Percentiles rank a stretch among this genome's conserved stretches.
These are phyloP conservation scores for Bryoglossum gracile DNA, from an alignment of 495 filamentous ascomycete species.

Conservation along the genomic window DNA sequence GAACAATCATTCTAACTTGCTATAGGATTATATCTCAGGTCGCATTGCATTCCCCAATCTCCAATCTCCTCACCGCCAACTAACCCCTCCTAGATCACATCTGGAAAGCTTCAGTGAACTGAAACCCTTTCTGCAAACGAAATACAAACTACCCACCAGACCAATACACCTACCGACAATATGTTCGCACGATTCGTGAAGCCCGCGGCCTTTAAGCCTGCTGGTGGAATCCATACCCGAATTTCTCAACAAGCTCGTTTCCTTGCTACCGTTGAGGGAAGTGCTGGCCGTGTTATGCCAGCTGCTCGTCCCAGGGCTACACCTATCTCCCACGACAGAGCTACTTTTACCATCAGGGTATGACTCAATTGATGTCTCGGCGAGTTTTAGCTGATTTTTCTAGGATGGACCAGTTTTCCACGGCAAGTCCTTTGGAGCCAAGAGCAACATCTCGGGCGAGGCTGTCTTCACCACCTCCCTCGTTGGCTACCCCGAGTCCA, in stretches of 20 bases:
- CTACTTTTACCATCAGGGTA: conserved; percentile 91
- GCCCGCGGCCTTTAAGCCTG: conserved; percentile 43
- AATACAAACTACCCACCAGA: conserved; percentile 22
- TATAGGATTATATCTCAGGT: conserved; percentile 93
- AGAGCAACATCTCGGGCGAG: conserved; percentile 86
- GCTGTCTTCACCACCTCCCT: conserved; percentile 92
- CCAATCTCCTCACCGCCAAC: conserved; percentile 34
- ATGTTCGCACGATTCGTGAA: conserved; percentile 68
- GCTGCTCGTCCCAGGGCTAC: conserved; percentile 39
- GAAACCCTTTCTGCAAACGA: conserved; percentile 34
- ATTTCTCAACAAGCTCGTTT: conserved; percentile 46
- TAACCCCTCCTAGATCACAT: conserved; percentile 66
- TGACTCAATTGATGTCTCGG: conserved; percentile 17
- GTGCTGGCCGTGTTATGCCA: conserved; percentile 52
- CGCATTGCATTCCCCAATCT: conserved; percentile 24
- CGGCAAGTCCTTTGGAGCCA: conserved; percentile 87
- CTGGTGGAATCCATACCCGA: conserved; percentile 28
- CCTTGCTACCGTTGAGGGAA: conserved; percentile 65
- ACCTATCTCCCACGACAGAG: conserved; percentile 59
- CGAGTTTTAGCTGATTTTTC: conserved; percentile 16
- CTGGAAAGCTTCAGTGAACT: conserved; percentile 89
- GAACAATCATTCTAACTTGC: conserved; percentile 24
- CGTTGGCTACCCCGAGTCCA: conserved; percentile 93
- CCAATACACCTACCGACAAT: conserved; percentile 34
- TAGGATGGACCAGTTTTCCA: conserved; percentile 86